Base-by-base conservation (phyloP, 1,284 basidiomycete species). In the Laetiporus sulphureus region DNA sequence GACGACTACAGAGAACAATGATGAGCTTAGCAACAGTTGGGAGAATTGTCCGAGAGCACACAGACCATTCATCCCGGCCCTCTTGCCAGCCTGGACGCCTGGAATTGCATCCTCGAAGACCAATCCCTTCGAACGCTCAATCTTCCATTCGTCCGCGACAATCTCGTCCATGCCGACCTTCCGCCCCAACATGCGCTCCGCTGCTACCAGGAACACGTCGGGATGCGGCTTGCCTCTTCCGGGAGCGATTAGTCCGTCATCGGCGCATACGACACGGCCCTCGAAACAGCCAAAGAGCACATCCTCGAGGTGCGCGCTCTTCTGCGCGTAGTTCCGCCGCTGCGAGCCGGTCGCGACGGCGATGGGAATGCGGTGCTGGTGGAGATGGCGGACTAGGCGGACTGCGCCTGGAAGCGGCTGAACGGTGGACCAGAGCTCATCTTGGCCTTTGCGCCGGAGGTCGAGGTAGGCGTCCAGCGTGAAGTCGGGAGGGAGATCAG, bases 1-100 rank as follows among this genome's bases (percentile, higher is more conserved):
- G 6, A 85, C 68, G 22, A 85, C 86, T 88, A 48, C 38, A 38
- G 3, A 12, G 16, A n/a, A n/a, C n/a, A n/a, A n/a, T n/a, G n/a
- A n/a, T n/a, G n/a, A n/a, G n/a, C n/a, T n/a, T n/a, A n/a, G n/a
- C n/a, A n/a, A n/a, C n/a, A n/a, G n/a, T n/a, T n/a, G n/a, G n/a
- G n/a, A n/a, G n/a, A n/a, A n/a, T n/a, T n/a, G n/a, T n/a, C n/a
- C n/a, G n/a, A n/a, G n/a, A n/a, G n/a, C n/a, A 19, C n/a, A 61
- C 74, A 24, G 44, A 87, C 87, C 85, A 40, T 75, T 72, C 86
- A 90, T 90, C 15, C 83, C 84, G 1, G 85, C 86, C 44, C 81
- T 68, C 58, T 83, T 84, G 8, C 78, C 86, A 13, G 85, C 83
- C 51, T 83, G 75, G 51, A 89, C 67, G 0, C 86, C 86, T 3